phyloP scores from a whole-genome alignment of 2,329 filamentous ascomycete genomes.

The Calycina herbarum region DNA sequence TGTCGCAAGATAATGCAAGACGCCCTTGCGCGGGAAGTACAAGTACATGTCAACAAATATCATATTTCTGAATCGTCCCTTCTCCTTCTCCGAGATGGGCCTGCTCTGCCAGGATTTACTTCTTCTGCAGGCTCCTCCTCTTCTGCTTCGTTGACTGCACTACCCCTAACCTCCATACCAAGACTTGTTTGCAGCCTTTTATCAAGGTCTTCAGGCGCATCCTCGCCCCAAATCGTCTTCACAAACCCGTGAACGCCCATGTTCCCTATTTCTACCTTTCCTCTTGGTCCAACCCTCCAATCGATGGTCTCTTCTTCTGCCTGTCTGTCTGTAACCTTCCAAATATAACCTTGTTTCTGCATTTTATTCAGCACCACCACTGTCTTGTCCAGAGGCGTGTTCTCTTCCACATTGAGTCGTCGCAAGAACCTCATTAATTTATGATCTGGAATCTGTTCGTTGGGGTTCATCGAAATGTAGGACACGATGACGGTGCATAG shows the following conservation, averaged over 20 bases:
- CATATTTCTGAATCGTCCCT: constrained; percentile 18
- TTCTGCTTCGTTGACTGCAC: constrained; percentile 21
- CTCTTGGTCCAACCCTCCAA: constrained; percentile 82
- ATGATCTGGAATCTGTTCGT: constrained; percentile 71
- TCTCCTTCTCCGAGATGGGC: constrained; percentile 20
- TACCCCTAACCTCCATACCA: constrained; percentile 45
- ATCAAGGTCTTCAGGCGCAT: constrained; percentile 54
- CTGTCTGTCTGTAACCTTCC: constrained; percentile 67
- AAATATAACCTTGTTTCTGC: constrained; percentile 79
- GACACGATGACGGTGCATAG: constrained; percentile 80
- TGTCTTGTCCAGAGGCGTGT: constrained; percentile 69
- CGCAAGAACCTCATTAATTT: constrained; percentile 76
- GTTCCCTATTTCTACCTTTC: constrained; percentile 80
- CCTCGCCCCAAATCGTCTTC: constrained; percentile 56
- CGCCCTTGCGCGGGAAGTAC: neutral
- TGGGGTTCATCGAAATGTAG: constrained; percentile 67
- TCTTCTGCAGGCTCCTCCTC: constrained; percentile 31
- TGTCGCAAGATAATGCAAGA: neutral
- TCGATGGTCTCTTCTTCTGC: constrained; percentile 72
- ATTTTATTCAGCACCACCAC: constrained; percentile 74
- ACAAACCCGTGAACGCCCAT: constrained; percentile 73
- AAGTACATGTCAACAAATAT: neutral
- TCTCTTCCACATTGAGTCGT: constrained; percentile 72
- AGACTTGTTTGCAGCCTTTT: constrained; percentile 62
- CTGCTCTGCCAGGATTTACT: constrained; percentile 13